Evolutionary conservation across 495 filamentous ascomycete species (phyloP), one percentile per base, ranked within the genome.

Genomic region (Penicillium riverlandense): DNA sequence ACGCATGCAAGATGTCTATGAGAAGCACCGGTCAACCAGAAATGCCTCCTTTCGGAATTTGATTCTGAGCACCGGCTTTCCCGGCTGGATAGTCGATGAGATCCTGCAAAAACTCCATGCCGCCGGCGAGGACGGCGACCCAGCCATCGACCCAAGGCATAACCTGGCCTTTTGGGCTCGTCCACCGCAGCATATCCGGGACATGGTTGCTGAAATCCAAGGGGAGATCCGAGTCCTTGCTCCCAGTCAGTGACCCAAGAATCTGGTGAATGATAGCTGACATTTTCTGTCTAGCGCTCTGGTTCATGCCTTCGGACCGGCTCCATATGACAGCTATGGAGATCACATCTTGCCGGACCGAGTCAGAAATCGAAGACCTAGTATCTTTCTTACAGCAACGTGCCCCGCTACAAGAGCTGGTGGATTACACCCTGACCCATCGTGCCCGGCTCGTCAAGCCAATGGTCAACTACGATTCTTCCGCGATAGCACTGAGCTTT

Each of bases 291-390:
- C 14, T 35, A 92, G 88, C 74, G 43, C 64, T 96, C 22, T 96
- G 92, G 91, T 71, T 90, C 14, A 90, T 91, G 78, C 88, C 90
- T 7, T 54, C 69, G 7, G 66, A 82, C 39, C 70, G 76, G 49
- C 83, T 95, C 40, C 91, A 96, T 66, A 76, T 95, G 62, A 98
- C 92, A 0, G 80, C 82, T 1, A 71, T 95, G 7, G 91, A 98
- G 60, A 65, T 96, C 40, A 77, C 80, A 7, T 85, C 88, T 58
- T 87, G 83, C 0, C 73, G 72, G 11, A 84, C 83, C 0, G 52
- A 72, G 1, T 53, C 62, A 0, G 80, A 86, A 43, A 84, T 94
- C 32, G 72, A 75, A 5, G 54, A 55, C 1, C 63, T 94, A 8
- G 71, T 84, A 33, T 48, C 71, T 1, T 54, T 54, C 5, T 70